phyloP scores from a whole-genome alignment of 1,139 yeast genomes.

The Yamadazyma songkhlaensis region DNA sequence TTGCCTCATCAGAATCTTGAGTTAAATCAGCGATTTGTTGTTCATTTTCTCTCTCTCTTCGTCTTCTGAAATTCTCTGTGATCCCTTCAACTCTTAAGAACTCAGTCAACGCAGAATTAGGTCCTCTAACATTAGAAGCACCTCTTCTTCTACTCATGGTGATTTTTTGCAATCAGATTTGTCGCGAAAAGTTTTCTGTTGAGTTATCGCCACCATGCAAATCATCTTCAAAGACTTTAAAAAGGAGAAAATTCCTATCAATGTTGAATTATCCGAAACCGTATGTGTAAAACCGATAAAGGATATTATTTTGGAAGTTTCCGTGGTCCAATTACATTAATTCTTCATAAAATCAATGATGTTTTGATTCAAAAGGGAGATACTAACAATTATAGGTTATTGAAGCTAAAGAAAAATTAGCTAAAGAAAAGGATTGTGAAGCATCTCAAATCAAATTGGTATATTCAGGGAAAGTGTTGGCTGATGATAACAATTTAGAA shows the following conservation, averaged over 20 bases:
- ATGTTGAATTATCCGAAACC: constrained; percentile 66
- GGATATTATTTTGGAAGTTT: background rate
- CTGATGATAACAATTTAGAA: constrained; percentile 74
- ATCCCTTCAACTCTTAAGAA: constrained; percentile 81
- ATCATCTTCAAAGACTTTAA: constrained; percentile 87
- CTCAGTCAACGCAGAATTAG: constrained; percentile 76
- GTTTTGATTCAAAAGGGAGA: background rate
- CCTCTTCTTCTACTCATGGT: constrained; percentile 21
- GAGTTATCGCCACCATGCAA: constrained; percentile 48
- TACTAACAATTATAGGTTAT: constrained; percentile 39
- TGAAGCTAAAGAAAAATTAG: constrained; percentile 72
- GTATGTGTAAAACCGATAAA: constrained; percentile 37
- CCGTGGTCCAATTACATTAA: background rate
- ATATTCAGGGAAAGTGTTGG: constrained; percentile 87
- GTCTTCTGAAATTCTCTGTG: constrained; percentile 70
- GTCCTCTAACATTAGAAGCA: constrained; percentile 56
- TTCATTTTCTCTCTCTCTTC: constrained; percentile 35
- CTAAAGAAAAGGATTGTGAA: constrained; percentile 66
- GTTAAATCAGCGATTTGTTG: background rate
- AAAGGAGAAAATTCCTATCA: constrained; percentile 82
- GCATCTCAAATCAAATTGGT: constrained; percentile 81
- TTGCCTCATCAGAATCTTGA: background rate
- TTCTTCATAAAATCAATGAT: background rate
- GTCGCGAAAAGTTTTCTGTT: constrained; percentile 2
- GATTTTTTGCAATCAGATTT: background rate